These are phyloP conservation scores for Euphorbia neoarborescens DNA, from an alignment of 441 rosid species.

Conservation along the genomic window DNA sequence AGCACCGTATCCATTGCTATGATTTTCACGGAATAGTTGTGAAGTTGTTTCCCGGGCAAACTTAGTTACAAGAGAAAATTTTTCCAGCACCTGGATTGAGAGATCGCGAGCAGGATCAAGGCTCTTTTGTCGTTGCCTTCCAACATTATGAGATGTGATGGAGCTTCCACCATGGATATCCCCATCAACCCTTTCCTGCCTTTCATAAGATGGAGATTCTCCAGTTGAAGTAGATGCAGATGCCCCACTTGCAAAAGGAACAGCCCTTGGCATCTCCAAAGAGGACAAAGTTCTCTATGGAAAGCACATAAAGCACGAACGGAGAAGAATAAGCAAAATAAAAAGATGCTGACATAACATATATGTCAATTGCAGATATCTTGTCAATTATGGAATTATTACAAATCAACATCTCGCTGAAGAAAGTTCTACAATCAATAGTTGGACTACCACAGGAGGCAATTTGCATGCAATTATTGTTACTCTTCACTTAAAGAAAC, in stretches of 20 bases:
- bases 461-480: slow-evolving; percentile 1
- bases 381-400: not conserved
- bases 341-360: slow-evolving; percentile 1
- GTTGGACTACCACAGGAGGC: not conserved
- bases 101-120: slow-evolving; percentile 86
- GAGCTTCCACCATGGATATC: slow-evolving; percentile 29
- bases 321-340: slow-evolving; percentile 10
- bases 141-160: slow-evolving; percentile 37
- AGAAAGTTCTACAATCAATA: not conserved
- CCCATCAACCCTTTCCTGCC: slow-evolving; percentile 36
- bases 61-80: slow-evolving; percentile 88
- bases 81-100: slow-evolving; percentile 81
- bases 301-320: slow-evolving; percentile 23
- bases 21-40: slow-evolving; percentile 67
- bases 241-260: slow-evolving; percentile 53
- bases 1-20: slow-evolving; percentile 50
- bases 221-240: slow-evolving; percentile 35
- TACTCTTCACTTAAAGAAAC: not conserved
- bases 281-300: slow-evolving; percentile 79
- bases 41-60: slow-evolving; percentile 93
- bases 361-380: not conserved
- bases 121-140: slow-evolving; percentile 53
- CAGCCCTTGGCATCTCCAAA: slow-evolving; percentile 80
- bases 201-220: slow-evolving; percentile 40
- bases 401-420: not conserved